Conservation (phyloP, 192 early-diverging fungal genomes). For the Mortierella hygrophila region DNA sequence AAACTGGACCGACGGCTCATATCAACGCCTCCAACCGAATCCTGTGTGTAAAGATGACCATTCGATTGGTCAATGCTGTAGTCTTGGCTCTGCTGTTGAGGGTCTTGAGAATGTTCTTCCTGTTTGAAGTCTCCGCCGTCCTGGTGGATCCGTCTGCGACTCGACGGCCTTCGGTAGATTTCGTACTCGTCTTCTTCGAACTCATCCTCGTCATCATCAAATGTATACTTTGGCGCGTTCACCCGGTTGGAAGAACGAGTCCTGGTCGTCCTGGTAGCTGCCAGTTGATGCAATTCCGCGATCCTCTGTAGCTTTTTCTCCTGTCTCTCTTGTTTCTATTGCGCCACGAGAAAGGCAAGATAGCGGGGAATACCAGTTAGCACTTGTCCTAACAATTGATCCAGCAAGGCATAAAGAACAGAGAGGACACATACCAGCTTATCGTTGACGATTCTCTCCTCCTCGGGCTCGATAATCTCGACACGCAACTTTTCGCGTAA, state of each 20-base stretch:
- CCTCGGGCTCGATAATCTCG: slow-evolving; percentile 36
- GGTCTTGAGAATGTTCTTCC: neutral
- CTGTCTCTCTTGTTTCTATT: slow-evolving; percentile 36
- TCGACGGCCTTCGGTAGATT: slow-evolving; percentile 29
- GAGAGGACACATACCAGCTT: slow-evolving; percentile 16
- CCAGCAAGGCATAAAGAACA: neutral
- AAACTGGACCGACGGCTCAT: slow-evolving; percentile 38
- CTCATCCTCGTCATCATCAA: slow-evolving; percentile 46
- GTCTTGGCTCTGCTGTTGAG: neutral
- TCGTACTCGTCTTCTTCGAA: slow-evolving; percentile 41
- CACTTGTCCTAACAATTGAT: too few species aligned
- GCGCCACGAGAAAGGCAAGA: neutral
- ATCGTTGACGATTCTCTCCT: slow-evolving; percentile 30
- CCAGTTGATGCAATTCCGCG: slow-evolving; percentile 41
- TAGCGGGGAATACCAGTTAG: neutral
- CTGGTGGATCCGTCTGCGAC: slow-evolving; percentile 17
- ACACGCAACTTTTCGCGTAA: slow-evolving; percentile 21
- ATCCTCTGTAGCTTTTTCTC: slow-evolving; percentile 34
- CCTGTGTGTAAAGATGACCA: neutral
- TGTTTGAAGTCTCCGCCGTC: neutral
- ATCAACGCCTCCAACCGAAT: neutral
- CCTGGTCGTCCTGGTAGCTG: slow-evolving; percentile 44
- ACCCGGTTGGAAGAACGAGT: slow-evolving; percentile 46
- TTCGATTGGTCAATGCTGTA: neutral
- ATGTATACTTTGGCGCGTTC: slow-evolving; percentile 43